Base-by-base conservation (phyloP, 805 yeast species). In the Candida loeiensis region DNA sequence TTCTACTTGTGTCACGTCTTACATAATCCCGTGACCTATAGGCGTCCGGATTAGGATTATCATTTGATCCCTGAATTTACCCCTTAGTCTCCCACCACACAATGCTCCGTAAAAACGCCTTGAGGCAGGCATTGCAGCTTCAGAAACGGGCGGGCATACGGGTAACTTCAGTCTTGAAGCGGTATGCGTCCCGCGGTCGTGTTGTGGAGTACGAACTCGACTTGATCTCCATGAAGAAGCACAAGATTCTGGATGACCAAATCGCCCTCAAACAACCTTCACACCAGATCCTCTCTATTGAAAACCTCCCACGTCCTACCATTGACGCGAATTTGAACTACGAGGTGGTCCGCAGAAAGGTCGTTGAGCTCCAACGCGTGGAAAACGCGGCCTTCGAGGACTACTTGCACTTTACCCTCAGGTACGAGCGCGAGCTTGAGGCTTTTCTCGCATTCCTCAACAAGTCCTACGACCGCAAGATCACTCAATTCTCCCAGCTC, bases 401-500 rank as follows among this genome's bases (percentile, higher is more conserved):
- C 11, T 44, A 45, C 43, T 32, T 35, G 37, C 47, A 45, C 14
- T 60, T 59, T 38, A 50, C 53, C 13, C 41, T 40, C 12, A 43
- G 43, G 19, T 56, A 58, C 39, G 36, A 39, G 12, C 32, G 19
- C 14, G 63, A 59, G 40, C 37, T 60, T 27, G 27, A 44, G 11
- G 48, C 35, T 16, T 52, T 61, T 35, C 45, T 51, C 21, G 35
- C 43, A 14, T 61, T 59, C 37, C 44, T 59, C 32, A 15, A 22
- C 6, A 36, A 41, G 7, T 54, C 58, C 4, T 59, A 55, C 39
- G 50, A 44, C 19, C 24, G 48, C 30, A 55, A 57, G 36, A 45
- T 59, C 43, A 40, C 40, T 4, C 36, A 41, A 17, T 57, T 57
- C 29, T 46, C 41, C 8, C 57, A 59, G 34, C 51, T 60, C 36